phyloP scores from a whole-genome alignment of 2,329 filamentous ascomycete genomes.

The Cordyceps cateniannulata region DNA sequence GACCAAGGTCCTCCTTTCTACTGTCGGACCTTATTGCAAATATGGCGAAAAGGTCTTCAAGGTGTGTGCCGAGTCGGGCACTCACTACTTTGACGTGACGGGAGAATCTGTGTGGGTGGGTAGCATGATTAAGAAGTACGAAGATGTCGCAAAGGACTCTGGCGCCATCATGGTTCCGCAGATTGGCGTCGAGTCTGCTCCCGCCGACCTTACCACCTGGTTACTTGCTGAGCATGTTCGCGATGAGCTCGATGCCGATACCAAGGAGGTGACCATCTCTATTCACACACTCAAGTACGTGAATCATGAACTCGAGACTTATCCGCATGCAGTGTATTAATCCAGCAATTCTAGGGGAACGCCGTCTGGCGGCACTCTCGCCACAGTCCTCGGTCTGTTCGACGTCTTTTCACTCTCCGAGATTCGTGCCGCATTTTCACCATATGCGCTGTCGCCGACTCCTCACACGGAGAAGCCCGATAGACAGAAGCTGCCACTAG shows the following conservation, averaged over 20 bases:
- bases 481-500: conserved; percentile 28
- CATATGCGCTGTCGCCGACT: conserved; percentile 53
- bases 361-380: conserved; percentile 61
- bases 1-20: conserved; percentile 49
- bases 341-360: conserved; percentile 29
- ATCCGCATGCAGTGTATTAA: not conserved
- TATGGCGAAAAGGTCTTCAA: conserved; percentile 54
- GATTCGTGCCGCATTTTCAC: conserved; percentile 37
- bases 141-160: conserved; percentile 41
- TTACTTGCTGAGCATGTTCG: conserved; percentile 45
- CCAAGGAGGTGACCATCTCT: conserved; percentile 48
- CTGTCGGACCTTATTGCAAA: conserved; percentile 52
- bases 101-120: conserved; percentile 53
- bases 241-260: conserved; percentile 41
- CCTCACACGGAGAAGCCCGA: conserved; percentile 31
- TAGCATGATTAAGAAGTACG: conserved; percentile 56
- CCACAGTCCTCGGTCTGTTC: conserved; percentile 56
- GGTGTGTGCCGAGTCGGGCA: conserved; percentile 55
- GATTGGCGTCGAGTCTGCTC: conserved; percentile 55
- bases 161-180: conserved; percentile 58
- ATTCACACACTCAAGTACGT: conserved; percentile 36
- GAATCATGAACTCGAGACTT: not conserved
- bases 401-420: conserved; percentile 46
- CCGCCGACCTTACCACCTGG: conserved; percentile 53
- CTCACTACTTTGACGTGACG: conserved; percentile 59